Conservation (phyloP, 192 early-diverging fungal genomes). For the Coemansia furcata region DNA sequence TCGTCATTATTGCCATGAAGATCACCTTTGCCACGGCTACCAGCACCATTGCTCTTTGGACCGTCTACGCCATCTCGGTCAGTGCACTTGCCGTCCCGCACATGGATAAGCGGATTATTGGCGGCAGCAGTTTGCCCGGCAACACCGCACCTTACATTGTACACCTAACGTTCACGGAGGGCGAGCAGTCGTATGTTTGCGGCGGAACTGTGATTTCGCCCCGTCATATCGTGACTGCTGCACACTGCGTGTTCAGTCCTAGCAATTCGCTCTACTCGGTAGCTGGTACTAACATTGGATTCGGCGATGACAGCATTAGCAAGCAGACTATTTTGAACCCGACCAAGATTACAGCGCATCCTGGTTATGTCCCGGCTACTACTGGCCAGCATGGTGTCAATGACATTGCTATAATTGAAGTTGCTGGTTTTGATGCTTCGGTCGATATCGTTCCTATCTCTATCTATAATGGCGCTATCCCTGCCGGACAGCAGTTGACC, state of each 20-base stretch:
- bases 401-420: conserved; percentile 20
- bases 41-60: not conserved
- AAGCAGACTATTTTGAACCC: not conserved
- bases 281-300: conserved; percentile 4
- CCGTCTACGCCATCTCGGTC: not conserved
- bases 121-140: not conserved
- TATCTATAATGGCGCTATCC: conserved; percentile 7
- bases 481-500: conserved; percentile 1
- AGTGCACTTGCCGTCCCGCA: conserved; percentile 1
- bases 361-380: not conserved
- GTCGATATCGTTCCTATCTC: not conserved
- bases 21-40: not conserved
- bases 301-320: conserved; percentile 4
- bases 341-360: conserved; percentile 5
- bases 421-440: not conserved
- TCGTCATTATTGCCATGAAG: conserved; percentile 1
- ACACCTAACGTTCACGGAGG: not conserved
- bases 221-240: conserved; percentile 17
- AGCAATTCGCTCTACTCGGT: not conserved
- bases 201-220: conserved; percentile 26
- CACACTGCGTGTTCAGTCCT: conserved; percentile 11
- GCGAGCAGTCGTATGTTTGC: not conserved
- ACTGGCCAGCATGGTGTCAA: not conserved
- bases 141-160: conserved; percentile 5
- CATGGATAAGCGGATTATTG: conserved; percentile 19